Evolutionary conservation across 169 alveolate genomes (phyloP), one percentile per base, ranked within the genome.

Genomic region (Plasmodium billcollinsi): DNA sequence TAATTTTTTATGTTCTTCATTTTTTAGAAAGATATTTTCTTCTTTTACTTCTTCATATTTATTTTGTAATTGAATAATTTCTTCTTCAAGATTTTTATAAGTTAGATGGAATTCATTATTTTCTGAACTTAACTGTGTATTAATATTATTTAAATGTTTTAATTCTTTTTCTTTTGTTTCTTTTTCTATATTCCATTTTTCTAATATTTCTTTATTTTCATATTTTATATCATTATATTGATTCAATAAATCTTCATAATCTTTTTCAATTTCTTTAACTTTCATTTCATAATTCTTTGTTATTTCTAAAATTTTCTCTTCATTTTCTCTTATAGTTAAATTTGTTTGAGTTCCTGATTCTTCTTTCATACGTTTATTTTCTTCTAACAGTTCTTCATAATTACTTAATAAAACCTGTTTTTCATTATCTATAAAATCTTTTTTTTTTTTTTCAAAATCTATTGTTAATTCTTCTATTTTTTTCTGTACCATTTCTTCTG

Each of bases 391-490:
- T 7, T 86, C 56, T 52, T 47, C 73, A 72, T 66, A 86, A 86
- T 86, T 86, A 14, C 71, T 52, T 45, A 66, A 39, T 59, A 86
- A 21, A 2, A 71, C 70, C 20, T 47, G 71, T 72, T 86, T 86
- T 52, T 86, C 92, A 21, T 72, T 70, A 61, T 86, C 92, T 29
- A 83, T 69, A 6, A 43, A 24, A 67, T 86, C 78, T 56, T 2
- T 21, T 72, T 86, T 86, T 43, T 86, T 72, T 45, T 71, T 86
- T 45, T 69, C 62, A 67, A 54, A 70, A 49, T 86, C 88, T 59
- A 71, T 76, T 71, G 71, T 86, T 29, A 86, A 52, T 86, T 86
- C 88, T 86, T 86, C 62, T 1, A 86, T 86, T 86, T 71, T 86
- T 24, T 71, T 86, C 15, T 66, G 43, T 12, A 86, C 88, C 12